Evolutionary conservation across 257 asterid genomes (phyloP).

Genomic region (Plantago major): DNA sequence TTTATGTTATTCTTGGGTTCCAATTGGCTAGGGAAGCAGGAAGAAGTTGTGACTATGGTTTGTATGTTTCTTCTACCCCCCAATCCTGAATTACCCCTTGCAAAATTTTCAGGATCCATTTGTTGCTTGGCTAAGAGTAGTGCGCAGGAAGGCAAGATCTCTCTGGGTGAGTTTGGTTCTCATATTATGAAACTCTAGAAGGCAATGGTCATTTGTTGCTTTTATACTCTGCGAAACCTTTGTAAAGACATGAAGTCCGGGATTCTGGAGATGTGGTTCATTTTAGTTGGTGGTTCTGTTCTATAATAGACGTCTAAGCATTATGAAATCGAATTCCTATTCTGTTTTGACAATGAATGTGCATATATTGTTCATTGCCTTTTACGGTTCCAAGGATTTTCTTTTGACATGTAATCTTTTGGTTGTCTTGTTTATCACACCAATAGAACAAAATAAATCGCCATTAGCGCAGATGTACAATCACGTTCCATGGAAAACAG

Average conservation of each 20-base stretch:
- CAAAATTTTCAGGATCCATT: conserved; percentile 55
- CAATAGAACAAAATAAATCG: too few relatives aligned
- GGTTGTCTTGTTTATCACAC: too few relatives aligned
- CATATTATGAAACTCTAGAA: conserved; percentile 15
- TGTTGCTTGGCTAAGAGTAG: conserved; percentile 38
- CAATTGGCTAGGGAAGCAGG: conserved; percentile 21
- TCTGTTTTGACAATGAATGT: too few relatives aligned
- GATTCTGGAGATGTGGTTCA: too few relatives aligned
- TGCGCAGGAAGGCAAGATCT: conserved; percentile 33
- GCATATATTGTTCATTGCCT: too few relatives aligned
- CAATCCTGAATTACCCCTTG: conserved; percentile 38
- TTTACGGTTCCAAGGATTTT: too few relatives aligned
- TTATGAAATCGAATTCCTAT: too few relatives aligned
- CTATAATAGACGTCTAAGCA: too few relatives aligned
- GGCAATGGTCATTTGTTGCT: conserved; percentile 17
- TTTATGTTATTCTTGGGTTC: conserved; percentile 14
- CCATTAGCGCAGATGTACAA: too few relatives aligned
- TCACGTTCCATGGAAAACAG: too few relatives aligned
- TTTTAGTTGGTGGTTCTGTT: too few relatives aligned
- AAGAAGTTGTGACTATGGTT: conserved; percentile 21
- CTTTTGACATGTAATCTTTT: too few relatives aligned
- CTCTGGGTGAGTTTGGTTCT: conserved; percentile 41
- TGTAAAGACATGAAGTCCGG: conserved; percentile 9
- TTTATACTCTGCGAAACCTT: not conserved
- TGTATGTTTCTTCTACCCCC: conserved; percentile 20